These are phyloP conservation scores for Ulota crispa DNA, from an alignment of 225 moss, liverwort and hornwort genomes.

Conservation along the genomic window DNA sequence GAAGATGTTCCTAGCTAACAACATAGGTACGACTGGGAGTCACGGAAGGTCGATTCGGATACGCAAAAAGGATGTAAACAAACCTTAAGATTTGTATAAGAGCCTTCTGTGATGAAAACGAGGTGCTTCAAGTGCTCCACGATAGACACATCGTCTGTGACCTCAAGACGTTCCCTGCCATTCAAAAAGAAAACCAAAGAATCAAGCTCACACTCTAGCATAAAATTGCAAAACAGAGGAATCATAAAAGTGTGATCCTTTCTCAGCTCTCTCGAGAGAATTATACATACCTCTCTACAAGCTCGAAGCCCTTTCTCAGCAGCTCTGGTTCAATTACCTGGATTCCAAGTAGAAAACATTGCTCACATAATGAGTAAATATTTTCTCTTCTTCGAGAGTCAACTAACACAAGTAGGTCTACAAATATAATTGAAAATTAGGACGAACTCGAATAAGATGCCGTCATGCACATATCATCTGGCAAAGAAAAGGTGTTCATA, in stretches of 20 bases:
- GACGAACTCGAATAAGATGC: neutral
- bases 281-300: conserved; percentile 61
- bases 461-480: neutral
- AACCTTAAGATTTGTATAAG: conserved; percentile 84
- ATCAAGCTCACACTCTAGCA: neutral
- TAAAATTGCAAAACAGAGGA: neutral
- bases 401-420: neutral
- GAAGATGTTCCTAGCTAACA: neutral
- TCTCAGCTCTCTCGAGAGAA: neutral
- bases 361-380: neutral
- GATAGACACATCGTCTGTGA: conserved; percentile 86
- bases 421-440: neutral
- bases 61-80: neutral
- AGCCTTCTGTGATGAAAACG: conserved; percentile 82
- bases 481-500: neutral
- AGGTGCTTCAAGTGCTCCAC: conserved; percentile 89
- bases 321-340: conserved; percentile 83
- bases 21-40: neutral
- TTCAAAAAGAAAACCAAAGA: neutral
- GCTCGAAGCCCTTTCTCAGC: conserved; percentile 75
- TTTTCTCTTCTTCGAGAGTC: neutral
- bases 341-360: conserved; percentile 8
- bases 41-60: neutral
- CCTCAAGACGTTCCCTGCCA: conserved; percentile 65
- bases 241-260: neutral